Conservation (phyloP, 108 stramenopile genomes). For the Stephanodiscus minutulus region DNA sequence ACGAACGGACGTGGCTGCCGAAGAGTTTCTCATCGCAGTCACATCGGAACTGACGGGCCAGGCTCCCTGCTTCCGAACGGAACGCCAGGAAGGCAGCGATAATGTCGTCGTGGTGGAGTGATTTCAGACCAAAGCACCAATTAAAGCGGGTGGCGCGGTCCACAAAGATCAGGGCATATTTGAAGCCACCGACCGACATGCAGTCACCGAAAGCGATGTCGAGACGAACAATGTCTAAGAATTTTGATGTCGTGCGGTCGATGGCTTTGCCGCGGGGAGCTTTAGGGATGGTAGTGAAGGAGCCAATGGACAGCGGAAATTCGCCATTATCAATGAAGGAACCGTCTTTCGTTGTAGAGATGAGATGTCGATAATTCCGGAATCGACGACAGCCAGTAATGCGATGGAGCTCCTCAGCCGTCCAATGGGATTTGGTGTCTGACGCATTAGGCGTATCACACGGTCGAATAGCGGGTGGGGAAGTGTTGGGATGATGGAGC, state of each 20-base stretch:
- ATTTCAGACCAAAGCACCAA: constrained; percentile 22
- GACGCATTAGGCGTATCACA: not conserved
- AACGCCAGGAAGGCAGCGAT: constrained; percentile 9
- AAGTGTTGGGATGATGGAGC: not conserved
- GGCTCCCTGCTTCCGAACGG: not conserved
- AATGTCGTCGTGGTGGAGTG: constrained; percentile 12
- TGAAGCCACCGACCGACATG: constrained; percentile 12
- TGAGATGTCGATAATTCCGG: not conserved
- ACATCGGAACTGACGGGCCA: constrained; percentile 14
- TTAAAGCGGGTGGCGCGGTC: constrained; percentile 15
- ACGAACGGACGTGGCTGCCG: no score
- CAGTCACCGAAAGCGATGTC: constrained; percentile 33
- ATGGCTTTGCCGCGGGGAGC: constrained; percentile 2
- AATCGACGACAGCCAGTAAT: not conserved
- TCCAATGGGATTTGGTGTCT: not conserved
- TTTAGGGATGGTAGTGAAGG: constrained; percentile 15
- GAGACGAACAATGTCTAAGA: constrained; percentile 18
- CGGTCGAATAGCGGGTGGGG: not conserved
- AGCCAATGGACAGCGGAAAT: constrained; percentile 6
- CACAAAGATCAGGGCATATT: constrained; percentile 21
- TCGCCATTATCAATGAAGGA: not conserved
- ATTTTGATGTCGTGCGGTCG: not conserved
- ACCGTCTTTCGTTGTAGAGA: no score
- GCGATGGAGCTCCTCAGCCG: not conserved
- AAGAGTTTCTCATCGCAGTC: constrained; percentile 32